Conservation (phyloP, 208 protist species). For the Trypanosoma platydactyli region DNA sequence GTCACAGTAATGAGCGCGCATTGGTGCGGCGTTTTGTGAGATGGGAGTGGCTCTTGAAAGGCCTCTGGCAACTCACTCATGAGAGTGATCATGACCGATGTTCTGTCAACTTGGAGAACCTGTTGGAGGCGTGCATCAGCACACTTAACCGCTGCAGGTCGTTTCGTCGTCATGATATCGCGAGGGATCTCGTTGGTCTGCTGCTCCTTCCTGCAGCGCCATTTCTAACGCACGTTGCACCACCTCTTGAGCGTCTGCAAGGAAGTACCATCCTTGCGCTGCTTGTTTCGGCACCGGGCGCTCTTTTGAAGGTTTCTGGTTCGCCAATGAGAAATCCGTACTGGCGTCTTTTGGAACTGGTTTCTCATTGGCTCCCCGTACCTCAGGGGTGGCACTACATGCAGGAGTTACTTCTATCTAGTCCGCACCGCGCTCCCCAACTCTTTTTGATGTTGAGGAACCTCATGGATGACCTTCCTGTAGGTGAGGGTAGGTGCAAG, state of each 20-base stretch:
- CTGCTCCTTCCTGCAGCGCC: constrained; percentile 27
- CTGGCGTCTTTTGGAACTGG: constrained; percentile 21
- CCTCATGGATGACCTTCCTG: constrained; percentile 17
- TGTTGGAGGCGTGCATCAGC: constrained; percentile 15
- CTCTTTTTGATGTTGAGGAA: constrained; percentile 14
- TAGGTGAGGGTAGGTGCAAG: neutral
- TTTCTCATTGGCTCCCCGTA: constrained; percentile 24
- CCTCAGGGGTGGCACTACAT: constrained; percentile 7
- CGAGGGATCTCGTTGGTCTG: constrained; percentile 25
- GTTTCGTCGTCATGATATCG: constrained; percentile 33
- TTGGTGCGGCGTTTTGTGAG: constrained; percentile 24
- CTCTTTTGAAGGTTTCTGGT: neutral
- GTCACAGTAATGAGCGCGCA: neutral
- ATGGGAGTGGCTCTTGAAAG: constrained; percentile 33
- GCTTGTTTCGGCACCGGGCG: constrained; percentile 1
- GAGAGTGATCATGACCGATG: neutral
- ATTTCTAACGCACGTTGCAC: neutral
- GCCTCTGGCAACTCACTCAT: constrained; percentile 12
- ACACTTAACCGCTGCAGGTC: constrained; percentile 23
- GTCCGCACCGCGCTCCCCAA: neutral
- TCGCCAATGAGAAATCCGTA: neutral
- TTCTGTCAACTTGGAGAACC: constrained; percentile 2
- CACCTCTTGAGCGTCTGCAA: neutral
- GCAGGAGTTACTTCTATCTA: neutral
- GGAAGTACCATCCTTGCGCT: constrained; percentile 3